phyloP scores from a whole-genome alignment of 805 yeast genomes.

The Peterozyma xylosa region DNA sequence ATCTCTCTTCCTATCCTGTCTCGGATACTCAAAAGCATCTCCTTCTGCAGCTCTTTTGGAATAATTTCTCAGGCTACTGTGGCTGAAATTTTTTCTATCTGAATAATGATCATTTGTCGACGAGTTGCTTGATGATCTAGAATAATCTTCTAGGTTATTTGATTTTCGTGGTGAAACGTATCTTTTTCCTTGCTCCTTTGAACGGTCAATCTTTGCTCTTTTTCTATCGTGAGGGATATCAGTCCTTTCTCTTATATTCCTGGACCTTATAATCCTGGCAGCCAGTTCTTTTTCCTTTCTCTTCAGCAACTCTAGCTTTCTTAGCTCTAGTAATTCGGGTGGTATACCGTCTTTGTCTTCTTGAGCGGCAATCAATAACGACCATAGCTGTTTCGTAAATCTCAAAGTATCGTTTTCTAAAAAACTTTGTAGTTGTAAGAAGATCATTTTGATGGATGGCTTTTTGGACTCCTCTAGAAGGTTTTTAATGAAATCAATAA shows the following conservation, averaged over 20 bases:
- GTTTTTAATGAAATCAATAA: constrained; percentile 36
- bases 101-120: too few relatives aligned
- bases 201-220: background rate
- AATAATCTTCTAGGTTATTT: too few relatives aligned
- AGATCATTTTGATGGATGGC: constrained; percentile 33
- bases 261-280: background rate
- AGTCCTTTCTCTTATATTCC: background rate
- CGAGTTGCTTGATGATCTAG: too few relatives aligned
- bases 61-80: too few relatives aligned
- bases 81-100: too few relatives aligned
- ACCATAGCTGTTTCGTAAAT: constrained; percentile 39
- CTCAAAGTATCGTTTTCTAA: constrained; percentile 28
- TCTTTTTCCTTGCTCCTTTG: background rate
- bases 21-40: too few relatives aligned
- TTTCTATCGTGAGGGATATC: background rate
- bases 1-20: too few relatives aligned
- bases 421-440: constrained; percentile 36
- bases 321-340: constrained; percentile 17
- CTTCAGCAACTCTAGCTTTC: constrained; percentile 13
- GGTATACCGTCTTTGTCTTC: constrained; percentile 40
- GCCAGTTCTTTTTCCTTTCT: constrained; percentile 2
- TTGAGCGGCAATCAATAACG: constrained; percentile 34
- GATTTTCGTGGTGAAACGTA: too few relatives aligned
- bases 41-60: too few relatives aligned
- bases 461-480: constrained; percentile 25